Evolutionary conservation across 2,329 filamentous ascomycete genomes (phyloP).

Genomic region (Trichoderma polysporum): DNA sequence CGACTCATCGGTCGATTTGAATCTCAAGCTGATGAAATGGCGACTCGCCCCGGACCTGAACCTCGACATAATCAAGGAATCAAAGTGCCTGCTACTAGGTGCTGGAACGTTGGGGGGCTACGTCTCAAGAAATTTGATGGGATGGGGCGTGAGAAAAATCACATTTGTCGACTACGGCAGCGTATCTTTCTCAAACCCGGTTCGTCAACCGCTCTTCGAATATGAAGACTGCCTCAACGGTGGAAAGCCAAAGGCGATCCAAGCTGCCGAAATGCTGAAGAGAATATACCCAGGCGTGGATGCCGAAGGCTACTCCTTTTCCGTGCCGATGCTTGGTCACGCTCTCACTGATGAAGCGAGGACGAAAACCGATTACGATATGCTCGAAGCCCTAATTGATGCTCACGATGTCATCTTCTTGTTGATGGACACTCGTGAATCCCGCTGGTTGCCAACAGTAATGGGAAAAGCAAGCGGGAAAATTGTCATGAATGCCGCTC

Average conservation of each 20-base stretch:
- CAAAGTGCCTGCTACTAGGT: constrained; percentile 85
- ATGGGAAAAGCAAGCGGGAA: constrained; percentile 93
- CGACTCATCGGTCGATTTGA: constrained; percentile 92
- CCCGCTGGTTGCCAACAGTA: constrained; percentile 90
- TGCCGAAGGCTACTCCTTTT: constrained; percentile 73
- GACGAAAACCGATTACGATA: constrained; percentile 72
- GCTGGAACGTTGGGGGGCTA: constrained; percentile 93
- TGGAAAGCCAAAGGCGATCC: constrained; percentile 76
- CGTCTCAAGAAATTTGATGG: constrained; percentile 86
- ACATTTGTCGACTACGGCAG: constrained; percentile 93
- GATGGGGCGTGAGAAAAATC: constrained; percentile 93
- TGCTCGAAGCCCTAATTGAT: constrained; percentile 71
- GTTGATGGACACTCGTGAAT: constrained; percentile 96
- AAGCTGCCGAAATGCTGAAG: constrained; percentile 75
- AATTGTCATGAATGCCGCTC: constrained; percentile 92
- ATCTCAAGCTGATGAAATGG: constrained; percentile 99
- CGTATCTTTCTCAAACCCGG: constrained; percentile 95
- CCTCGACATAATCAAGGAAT: constrained; percentile 83
- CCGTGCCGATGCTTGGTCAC: constrained; percentile 94
- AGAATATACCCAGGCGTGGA: constrained; percentile 92
- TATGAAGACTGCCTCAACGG: constrained; percentile 87
- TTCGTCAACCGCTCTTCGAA: constrained; percentile 87
- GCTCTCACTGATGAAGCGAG: constrained; percentile 72
- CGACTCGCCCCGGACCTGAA: constrained; percentile 85
- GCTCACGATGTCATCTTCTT: constrained; percentile 91